These are phyloP conservation scores for Tylopilus sp. DNA, from an alignment of 1,284 basidiomycete species.

Conservation along the genomic window DNA sequence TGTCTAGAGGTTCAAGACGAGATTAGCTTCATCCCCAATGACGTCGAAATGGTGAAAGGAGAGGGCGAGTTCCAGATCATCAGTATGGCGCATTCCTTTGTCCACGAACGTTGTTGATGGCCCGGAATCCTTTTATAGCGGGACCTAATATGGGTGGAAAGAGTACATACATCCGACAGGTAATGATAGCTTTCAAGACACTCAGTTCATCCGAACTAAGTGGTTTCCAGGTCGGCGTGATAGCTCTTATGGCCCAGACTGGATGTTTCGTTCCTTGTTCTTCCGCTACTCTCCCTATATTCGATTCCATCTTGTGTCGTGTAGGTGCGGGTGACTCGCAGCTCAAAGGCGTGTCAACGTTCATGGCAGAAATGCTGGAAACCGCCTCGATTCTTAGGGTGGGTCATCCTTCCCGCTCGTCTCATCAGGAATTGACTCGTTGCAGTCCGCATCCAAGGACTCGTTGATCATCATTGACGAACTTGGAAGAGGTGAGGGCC, in stretches of 20 bases:
- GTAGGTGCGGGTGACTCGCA: constrained; percentile 98
- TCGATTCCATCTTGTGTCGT: constrained; percentile 94
- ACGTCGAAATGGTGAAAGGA: constrained; percentile 87
- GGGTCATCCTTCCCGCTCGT: constrained; percentile 28
- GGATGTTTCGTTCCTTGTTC: constrained; percentile 95
- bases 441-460: constrained; percentile 84
- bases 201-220: constrained; percentile 4
- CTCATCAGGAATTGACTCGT: not conserved
- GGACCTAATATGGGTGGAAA: constrained; percentile 98
- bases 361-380: constrained; percentile 99
- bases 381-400: constrained; percentile 95
- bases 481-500: constrained; percentile 76
- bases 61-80: constrained; percentile 88
- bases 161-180: constrained; percentile 88
- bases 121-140: constrained; percentile 44
- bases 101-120: constrained; percentile 2
- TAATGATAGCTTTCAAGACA: constrained; percentile 18
- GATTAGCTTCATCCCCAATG: constrained; percentile 93
- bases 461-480: constrained; percentile 99
- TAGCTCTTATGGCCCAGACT: constrained; percentile 92
- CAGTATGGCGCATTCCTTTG: constrained; percentile 47
- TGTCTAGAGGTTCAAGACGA: constrained; percentile 98
- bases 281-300: constrained; percentile 86
- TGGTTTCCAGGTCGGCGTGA: constrained; percentile 74
- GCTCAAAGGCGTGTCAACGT: constrained; percentile 96